Base-by-base conservation (phyloP, 768 basidiomycete species). In the Tephrocybe sp. region DNA sequence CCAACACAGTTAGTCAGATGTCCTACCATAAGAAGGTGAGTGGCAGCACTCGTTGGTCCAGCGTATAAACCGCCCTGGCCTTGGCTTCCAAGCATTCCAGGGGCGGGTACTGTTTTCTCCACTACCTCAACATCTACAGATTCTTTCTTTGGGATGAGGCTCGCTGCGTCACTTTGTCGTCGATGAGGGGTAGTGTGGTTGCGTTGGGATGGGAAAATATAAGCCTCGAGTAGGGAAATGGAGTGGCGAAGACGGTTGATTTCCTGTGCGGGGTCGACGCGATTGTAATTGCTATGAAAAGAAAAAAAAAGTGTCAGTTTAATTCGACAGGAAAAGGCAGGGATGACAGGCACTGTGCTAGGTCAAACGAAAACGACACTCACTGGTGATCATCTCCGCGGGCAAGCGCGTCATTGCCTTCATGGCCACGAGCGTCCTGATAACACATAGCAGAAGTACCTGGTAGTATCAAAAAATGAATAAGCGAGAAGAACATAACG, bases 361-460 rank as follows among this genome's bases (percentile, higher is more conserved):
- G 8, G n/a, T n/a, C n/a, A n/a, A n/a, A n/a, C n/a, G n/a, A 46
- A 52, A 52, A 27, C 50, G 47, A 44, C 32, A 76, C 79, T 60
- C 64, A 82, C 83, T 76, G 76, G 61, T 74, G 73, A 62, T 83
- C 84, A 71, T 85, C 82, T 66, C 75, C 74, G 69, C 83, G 83
- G 67, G 70, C 66, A 48, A 71, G 60, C 42, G 71, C 66, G 60
- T 80, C 79, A 45, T 69, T 71, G 53, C 65, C 67, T 51, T 88
- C 87, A 62, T 82, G 81, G 46, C 79, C 83, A 64, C 80, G 73
- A 51, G 78, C 79, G 70, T 86, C 83, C 61, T 89, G 86, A 71
- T 91, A 91, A 71, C 89, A 92, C 59, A 78, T 78, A 28, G 86
- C 81, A 60, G 87, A 82, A 28, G 90, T 92, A 49, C 90, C 89